Percentiles rank a stretch among this genome's conserved stretches.
phyloP scores from a whole-genome alignment of 768 basidiomycete species.

The Megacollybia marginata region DNA sequence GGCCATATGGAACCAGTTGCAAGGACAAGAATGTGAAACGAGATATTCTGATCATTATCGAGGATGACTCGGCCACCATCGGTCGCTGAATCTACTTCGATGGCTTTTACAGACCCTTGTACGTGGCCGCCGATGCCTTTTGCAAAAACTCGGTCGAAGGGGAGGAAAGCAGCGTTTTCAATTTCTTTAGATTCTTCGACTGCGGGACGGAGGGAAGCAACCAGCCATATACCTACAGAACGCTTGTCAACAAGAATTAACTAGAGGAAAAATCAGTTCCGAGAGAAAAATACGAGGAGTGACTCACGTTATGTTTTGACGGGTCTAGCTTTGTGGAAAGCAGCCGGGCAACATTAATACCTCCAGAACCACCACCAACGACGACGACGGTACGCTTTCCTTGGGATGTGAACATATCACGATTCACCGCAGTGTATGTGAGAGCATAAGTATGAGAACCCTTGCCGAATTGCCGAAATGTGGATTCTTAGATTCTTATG shows the following conservation, averaged over 20 bases:
- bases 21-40: conserved; percentile 48
- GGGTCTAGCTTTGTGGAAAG: conserved; percentile 33
- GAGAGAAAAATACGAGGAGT: too few species aligned
- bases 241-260: conserved; percentile 33
- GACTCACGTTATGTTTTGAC: conserved; percentile 25
- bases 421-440: too few species aligned
- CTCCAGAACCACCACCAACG: conserved; percentile 18
- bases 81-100: conserved; percentile 16
- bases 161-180: conserved; percentile 30
- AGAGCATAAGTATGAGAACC: too few species aligned
- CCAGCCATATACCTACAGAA: conserved; percentile 30
- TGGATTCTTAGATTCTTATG: too few species aligned
- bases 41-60: conserved; percentile 32
- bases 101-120: conserved; percentile 21
- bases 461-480: too few species aligned
- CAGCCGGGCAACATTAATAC: conserved; percentile 17
- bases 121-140: conserved; percentile 35
- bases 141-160: conserved; percentile 38
- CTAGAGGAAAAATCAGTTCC: too few species aligned
- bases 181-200: conserved; percentile 22
- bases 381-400: too few species aligned
- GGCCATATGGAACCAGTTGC: conserved; percentile 45
- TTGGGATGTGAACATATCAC: too few species aligned
- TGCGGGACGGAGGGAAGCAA: conserved; percentile 32
- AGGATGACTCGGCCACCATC: conserved; percentile 38